These are phyloP conservation scores for Cokeromyces recurvatus DNA, from an alignment of 371 early-diverging fungal genomes.

Conservation along the genomic window DNA sequence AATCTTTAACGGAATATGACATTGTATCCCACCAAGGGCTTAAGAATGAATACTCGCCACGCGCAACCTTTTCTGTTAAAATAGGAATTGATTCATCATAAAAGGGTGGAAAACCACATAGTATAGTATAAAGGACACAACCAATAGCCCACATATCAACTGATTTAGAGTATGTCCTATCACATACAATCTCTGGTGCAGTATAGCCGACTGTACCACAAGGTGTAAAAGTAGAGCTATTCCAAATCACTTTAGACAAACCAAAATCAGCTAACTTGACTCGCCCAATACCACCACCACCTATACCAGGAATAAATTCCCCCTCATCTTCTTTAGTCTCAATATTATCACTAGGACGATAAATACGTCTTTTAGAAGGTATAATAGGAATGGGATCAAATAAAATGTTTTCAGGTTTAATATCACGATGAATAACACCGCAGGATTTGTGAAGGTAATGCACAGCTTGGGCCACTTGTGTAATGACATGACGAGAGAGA, in stretches of 20 bases:
- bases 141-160: constrained; percentile 85
- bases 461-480: constrained; percentile 87
- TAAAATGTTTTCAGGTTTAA: constrained; percentile 95
- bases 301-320: constrained; percentile 63
- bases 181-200: constrained; percentile 87
- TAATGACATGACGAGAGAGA: constrained; percentile 75
- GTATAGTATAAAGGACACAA: constrained; percentile 74
- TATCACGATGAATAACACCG: constrained; percentile 92
- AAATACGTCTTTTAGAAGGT: constrained; percentile 30
- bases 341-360: constrained; percentile 39
- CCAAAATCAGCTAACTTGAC: constrained; percentile 89
- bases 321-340: constrained; percentile 66
- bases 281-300: constrained; percentile 79
- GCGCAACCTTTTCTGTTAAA: constrained; percentile 57
- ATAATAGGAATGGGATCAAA: constrained; percentile 70
- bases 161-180: constrained; percentile 68
- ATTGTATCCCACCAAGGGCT: constrained; percentile 79
- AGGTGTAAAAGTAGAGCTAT: constrained; percentile 79
- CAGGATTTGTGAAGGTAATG: constrained; percentile 83
- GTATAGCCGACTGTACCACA: constrained; percentile 92
- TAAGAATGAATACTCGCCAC: constrained; percentile 58
- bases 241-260: constrained; percentile 78
- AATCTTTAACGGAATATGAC: constrained; percentile 62
- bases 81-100: constrained; percentile 61
- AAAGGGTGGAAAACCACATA: constrained; percentile 78